Conservation (phyloP, 495 filamentous ascomycete species). For the Tirmania nivea region DNA sequence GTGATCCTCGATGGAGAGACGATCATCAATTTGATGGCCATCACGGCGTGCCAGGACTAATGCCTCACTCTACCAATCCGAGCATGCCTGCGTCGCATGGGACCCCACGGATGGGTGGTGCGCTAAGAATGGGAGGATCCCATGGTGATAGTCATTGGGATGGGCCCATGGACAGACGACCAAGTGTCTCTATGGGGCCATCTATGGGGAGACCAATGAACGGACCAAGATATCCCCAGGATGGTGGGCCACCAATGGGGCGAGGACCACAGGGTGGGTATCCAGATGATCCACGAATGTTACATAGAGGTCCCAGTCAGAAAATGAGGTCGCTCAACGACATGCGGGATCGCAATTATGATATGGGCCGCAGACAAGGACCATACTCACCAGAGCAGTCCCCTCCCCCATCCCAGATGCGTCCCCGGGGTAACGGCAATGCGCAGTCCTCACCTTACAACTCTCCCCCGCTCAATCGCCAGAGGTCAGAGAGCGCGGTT, state of each 20-base stretch:
- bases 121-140: not conserved
- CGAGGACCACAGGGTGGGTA: not conserved
- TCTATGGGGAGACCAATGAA: not conserved
- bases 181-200: no score
- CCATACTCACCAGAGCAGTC: not conserved
- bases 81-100: not conserved
- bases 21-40: not conserved
- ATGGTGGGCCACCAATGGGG: not conserved
- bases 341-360: not conserved
- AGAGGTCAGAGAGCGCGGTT: not conserved
- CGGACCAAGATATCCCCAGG: not conserved
- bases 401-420: not conserved
- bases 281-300: not conserved
- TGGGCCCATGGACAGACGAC: not conserved
- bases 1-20: not conserved
- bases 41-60: not conserved
- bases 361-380: not conserved
- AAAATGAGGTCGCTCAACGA: not conserved
- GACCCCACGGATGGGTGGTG: not conserved
- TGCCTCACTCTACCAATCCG: not conserved
- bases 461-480: not conserved
- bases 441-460: slow-evolving; percentile 7
- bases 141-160: not conserved
- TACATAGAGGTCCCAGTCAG: not conserved
- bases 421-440: slow-evolving; percentile 8